These are phyloP conservation scores for Apiospora aurea DNA, from an alignment of 2,329 filamentous ascomycete species.

Conservation along the genomic window DNA sequence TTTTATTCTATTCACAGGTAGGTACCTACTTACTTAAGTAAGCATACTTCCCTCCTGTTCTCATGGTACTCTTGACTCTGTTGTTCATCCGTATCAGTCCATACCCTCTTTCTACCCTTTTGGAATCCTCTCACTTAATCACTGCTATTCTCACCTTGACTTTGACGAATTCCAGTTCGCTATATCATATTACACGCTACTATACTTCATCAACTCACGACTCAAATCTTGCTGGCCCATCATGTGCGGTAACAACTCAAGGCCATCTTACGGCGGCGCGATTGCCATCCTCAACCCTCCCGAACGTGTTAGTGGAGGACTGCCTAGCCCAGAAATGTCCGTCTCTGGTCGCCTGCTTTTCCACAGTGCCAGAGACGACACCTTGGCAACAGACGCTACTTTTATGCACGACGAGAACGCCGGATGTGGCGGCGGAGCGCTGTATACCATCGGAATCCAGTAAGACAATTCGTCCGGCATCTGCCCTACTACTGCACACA, in stretches of 20 bases:
- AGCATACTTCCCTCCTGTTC: neutral
- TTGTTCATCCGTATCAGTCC: neutral
- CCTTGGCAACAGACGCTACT: conserved; percentile 50
- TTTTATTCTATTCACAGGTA: neutral
- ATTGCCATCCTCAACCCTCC: conserved; percentile 49
- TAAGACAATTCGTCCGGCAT: conserved; percentile 37
- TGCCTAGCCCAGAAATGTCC: neutral
- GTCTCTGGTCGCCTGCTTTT: conserved; percentile 47
- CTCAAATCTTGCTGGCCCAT: neutral
- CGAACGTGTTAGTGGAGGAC: conserved; percentile 41
- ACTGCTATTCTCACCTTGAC: neutral
- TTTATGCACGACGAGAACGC: conserved; percentile 43
- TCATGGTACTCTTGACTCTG: neutral
- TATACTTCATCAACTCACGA: neutral
- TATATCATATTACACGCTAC: neutral
- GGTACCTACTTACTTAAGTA: neutral
- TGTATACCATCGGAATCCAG: conserved; percentile 53
- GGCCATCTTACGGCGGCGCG: conserved; percentile 53
- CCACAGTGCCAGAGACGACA: conserved; percentile 35
- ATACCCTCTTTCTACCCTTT: neutral
- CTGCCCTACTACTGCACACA: neutral
- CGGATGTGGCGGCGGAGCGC: conserved; percentile 32
- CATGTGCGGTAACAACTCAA: conserved; percentile 55
- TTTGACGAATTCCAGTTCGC: too few relatives aligned
- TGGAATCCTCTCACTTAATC: too few relatives aligned